A percentile compares a stretch with the other conserved stretches of the same genome.
Conservation (phyloP, 2,329 filamentous ascomycete genomes). For the Ascochyta koolunga region DNA sequence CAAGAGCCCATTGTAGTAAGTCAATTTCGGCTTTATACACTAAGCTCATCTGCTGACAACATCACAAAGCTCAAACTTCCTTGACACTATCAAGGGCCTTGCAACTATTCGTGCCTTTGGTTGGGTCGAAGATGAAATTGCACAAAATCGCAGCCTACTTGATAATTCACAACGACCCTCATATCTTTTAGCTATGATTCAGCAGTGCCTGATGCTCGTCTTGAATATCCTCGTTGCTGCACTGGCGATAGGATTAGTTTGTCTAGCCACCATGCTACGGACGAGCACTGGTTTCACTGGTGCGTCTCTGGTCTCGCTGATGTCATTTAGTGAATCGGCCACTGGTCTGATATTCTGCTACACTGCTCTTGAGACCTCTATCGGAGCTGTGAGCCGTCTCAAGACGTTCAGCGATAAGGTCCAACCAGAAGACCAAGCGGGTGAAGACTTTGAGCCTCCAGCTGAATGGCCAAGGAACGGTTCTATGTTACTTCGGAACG, state of each 20-base stretch:
- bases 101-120: conserved; percentile 56
- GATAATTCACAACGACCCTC: conserved; percentile 48
- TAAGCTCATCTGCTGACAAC: neutral
- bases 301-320: conserved; percentile 14
- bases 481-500: neutral
- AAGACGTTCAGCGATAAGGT: conserved; percentile 20
- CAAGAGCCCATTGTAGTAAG: conserved; percentile 51
- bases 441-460: conserved; percentile 17
- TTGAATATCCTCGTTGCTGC: conserved; percentile 41
- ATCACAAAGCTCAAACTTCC: conserved; percentile 48
- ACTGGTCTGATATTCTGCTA: neutral
- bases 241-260: conserved; percentile 40
- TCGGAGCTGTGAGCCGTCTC: conserved; percentile 21
- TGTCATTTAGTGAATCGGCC: conserved; percentile 5
- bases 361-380: conserved; percentile 16
- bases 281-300: conserved; percentile 20
- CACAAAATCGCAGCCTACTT: conserved; percentile 21
- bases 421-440: conserved; percentile 13
- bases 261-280: conserved; percentile 25
- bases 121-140: conserved; percentile 40
- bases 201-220: conserved; percentile 44
- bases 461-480: conserved; percentile 15
- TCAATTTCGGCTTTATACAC: neutral
- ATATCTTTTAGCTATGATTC: conserved; percentile 46
- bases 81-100: conserved; percentile 55